phyloP scores from a whole-genome alignment of 495 filamentous ascomycete species.

The Penicillium argentinense region DNA sequence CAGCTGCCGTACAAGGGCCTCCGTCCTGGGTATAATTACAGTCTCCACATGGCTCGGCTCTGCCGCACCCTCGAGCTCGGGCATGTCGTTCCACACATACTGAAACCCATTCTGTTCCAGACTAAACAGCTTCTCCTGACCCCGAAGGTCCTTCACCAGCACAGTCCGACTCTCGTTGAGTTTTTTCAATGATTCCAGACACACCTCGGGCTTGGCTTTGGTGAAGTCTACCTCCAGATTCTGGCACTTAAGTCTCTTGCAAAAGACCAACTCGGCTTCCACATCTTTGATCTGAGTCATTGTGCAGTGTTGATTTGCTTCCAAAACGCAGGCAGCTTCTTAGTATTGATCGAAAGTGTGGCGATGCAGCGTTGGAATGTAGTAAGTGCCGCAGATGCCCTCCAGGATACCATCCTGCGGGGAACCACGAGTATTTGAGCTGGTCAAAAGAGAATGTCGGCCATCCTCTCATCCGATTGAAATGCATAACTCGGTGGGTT shows the following conservation, averaged over 20 bases:
- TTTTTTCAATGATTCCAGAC: not conserved
- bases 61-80: slow-evolving; percentile 5
- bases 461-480: not conserved
- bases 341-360: not conserved
- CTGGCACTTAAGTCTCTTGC: not conserved
- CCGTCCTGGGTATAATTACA: slow-evolving; percentile 13
- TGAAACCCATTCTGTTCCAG: slow-evolving; percentile 13
- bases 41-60: slow-evolving; percentile 1
- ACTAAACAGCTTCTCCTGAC: slow-evolving; percentile 5
- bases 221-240: slow-evolving; percentile 2
- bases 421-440: not conserved
- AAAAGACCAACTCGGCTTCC: slow-evolving; percentile 7
- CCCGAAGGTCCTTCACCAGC: slow-evolving; percentile 12
- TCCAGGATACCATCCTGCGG: not conserved
- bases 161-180: slow-evolving; percentile 3
- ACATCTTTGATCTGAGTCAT: slow-evolving; percentile 2
- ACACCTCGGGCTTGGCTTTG: slow-evolving; percentile 1
- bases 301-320: not conserved
- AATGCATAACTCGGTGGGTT: not conserved
- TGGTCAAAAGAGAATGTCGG: not conserved
- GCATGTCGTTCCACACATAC: slow-evolving; percentile 12
- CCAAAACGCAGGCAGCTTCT: not conserved
- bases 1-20: slow-evolving; percentile 12
- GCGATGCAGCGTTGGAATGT: not conserved
- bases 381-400: not conserved